Conservation (phyloP, 2,329 filamentous ascomycete species). For the Claviceps quebecensis region DNA sequence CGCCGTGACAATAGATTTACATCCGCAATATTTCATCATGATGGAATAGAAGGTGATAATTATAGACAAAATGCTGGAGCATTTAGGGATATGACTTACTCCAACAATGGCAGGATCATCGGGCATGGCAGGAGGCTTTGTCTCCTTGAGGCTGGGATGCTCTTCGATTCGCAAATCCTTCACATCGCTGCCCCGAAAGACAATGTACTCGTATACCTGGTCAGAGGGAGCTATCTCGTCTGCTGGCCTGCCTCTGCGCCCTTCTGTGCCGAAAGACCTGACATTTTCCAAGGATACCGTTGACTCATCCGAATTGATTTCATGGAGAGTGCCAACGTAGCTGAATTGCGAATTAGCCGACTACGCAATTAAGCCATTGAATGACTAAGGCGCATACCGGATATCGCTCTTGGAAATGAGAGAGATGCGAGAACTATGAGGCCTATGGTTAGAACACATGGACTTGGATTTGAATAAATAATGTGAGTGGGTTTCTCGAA, state of each 20-base stretch:
- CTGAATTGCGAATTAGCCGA: constrained; percentile 35
- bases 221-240: constrained; percentile 77
- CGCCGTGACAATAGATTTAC: constrained; percentile 69
- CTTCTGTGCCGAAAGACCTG: constrained; percentile 85
- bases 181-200: constrained; percentile 95
- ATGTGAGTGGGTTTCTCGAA: background rate
- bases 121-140: constrained; percentile 63
- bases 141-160: constrained; percentile 58
- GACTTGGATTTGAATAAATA: background rate
- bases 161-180: constrained; percentile 95
- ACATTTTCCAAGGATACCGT: constrained; percentile 97
- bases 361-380: constrained; percentile 1
- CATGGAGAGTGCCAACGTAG: constrained; percentile 89
- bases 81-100: constrained; percentile 48
- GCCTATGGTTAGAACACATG: background rate
- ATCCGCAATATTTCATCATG: constrained; percentile 97
- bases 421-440: constrained; percentile 71
- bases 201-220: constrained; percentile 94
- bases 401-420: constrained; percentile 97
- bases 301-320: constrained; percentile 95
- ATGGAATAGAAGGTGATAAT: constrained; percentile 17
- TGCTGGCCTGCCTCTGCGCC: constrained; percentile 60
- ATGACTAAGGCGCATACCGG: constrained; percentile 46
- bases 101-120: constrained; percentile 94
- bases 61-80: constrained; percentile 1